phyloP scores from a whole-genome alignment of 768 basidiomycete species.

The Hortiboletus campestris region DNA sequence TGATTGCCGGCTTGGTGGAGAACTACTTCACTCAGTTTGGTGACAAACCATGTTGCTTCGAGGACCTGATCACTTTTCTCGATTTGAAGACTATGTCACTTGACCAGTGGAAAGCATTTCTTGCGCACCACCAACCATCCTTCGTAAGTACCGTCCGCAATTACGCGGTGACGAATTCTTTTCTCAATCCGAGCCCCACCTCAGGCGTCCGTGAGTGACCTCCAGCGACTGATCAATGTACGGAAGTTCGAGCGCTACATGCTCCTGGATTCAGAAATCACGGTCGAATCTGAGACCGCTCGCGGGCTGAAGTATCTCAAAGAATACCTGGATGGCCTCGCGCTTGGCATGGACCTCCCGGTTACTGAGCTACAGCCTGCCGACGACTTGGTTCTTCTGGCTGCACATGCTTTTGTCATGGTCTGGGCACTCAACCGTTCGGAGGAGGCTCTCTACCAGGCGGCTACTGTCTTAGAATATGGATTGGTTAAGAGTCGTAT shows the following conservation, averaged over 20 bases:
- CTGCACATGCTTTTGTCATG: constrained; percentile 64
- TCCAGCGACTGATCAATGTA: constrained; percentile 71
- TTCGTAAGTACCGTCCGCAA: constrained; percentile 41
- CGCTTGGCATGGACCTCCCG: constrained; percentile 63
- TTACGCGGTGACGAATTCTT: constrained; percentile 7
- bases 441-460: constrained; percentile 59
- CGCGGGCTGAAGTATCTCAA: constrained; percentile 52
- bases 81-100: constrained; percentile 47
- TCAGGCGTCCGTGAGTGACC: constrained; percentile 50
- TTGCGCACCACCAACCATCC: constrained; percentile 45
- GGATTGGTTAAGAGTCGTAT: constrained; percentile 70
- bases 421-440: constrained; percentile 58
- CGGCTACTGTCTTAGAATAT: constrained; percentile 67
- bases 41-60: constrained; percentile 83
- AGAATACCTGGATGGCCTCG: constrained; percentile 66
- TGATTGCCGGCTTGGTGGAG: constrained; percentile 50
- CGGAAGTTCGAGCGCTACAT: constrained; percentile 71
- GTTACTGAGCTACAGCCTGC: constrained; percentile 81
- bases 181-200: constrained; percentile 16
- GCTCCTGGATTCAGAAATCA: constrained; percentile 48
- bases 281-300: constrained; percentile 52
- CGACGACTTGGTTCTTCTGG: constrained; percentile 80
- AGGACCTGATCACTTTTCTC: constrained; percentile 76
- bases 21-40: constrained; percentile 72
- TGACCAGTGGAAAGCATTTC: constrained; percentile 51